These are phyloP conservation scores for Caryopteris hybrid DNA, from an alignment of 305 asterid genomes.

Conservation along the genomic window DNA sequence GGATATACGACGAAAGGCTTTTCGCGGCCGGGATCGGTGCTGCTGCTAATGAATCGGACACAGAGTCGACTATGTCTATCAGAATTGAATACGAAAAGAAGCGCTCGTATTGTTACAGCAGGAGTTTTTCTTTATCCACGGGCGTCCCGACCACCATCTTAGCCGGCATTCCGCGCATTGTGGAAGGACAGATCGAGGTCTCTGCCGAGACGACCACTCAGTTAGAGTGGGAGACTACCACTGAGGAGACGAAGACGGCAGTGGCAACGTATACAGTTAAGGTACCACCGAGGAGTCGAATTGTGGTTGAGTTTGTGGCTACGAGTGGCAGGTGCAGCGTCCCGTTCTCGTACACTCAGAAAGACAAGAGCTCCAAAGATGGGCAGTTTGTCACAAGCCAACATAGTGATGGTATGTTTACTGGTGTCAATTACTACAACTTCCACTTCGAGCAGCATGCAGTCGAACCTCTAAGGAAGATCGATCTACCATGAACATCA, in stretches of 20 bases:
- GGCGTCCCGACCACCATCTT: not conserved
- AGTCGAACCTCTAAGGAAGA: too few relatives aligned
- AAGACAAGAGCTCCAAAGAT: not conserved
- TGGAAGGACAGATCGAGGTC: not conserved
- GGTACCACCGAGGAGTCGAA: not conserved
- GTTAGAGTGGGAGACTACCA: not conserved
- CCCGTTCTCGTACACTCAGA: not conserved
- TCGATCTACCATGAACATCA: too few relatives aligned
- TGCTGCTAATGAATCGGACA: not conserved
- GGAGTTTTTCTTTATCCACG: not conserved
- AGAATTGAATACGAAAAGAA: not conserved
- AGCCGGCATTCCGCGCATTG: not conserved
- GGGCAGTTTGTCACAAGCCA: not conserved
- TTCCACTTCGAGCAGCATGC: too few relatives aligned
- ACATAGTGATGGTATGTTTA: not conserved
- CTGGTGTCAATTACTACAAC: constrained; percentile 2
- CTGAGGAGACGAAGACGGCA: not conserved
- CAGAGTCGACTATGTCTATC: not conserved
- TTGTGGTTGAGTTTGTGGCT: not conserved
- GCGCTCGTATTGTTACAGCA: not conserved
- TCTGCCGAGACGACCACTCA: not conserved
- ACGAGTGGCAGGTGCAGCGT: not conserved
- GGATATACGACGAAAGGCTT: too few relatives aligned
- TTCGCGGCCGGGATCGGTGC: not conserved
- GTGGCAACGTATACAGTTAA: not conserved